Percentiles rank a stretch among this genome's conserved stretches.
These are phyloP conservation scores for Apophysomyces ossiformis DNA, from an alignment of 371 early-diverging fungal species.

Conservation along the genomic window DNA sequence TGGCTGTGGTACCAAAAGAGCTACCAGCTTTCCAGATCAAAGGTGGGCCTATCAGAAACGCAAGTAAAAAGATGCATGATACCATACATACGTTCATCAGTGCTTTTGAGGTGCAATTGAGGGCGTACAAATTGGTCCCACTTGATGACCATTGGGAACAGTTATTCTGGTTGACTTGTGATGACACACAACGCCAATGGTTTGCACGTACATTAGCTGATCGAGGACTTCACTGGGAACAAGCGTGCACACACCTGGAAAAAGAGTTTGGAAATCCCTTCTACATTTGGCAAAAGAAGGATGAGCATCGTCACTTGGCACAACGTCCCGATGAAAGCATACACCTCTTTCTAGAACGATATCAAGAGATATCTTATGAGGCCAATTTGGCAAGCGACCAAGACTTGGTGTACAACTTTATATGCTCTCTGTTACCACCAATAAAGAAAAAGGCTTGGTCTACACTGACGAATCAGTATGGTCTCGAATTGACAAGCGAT, in stretches of 20 bases:
- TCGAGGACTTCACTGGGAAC: too few species aligned
- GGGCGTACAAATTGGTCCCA: too few species aligned
- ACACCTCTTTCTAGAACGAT: not conserved
- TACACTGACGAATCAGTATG: not conserved
- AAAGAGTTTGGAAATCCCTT: not conserved
- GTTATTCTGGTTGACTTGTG: too few species aligned
- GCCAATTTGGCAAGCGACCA: not conserved
- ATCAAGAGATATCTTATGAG: not conserved
- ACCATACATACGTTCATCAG: not conserved
- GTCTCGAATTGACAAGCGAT: not conserved
- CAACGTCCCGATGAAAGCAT: not conserved
- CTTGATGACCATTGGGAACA: too few species aligned
- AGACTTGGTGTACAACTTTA: not conserved
- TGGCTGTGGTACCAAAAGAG: not conserved
- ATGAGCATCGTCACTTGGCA: not conserved
- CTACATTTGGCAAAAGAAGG: not conserved
- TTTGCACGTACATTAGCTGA: too few species aligned
- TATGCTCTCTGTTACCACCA: not conserved
- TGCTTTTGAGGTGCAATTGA: too few species aligned
- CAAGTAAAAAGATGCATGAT: not conserved
- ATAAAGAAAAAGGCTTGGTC: not conserved
- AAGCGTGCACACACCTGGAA: not conserved
- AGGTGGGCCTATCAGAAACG: not conserved
- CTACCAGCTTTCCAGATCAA: not conserved
- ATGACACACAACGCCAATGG: too few species aligned